Conservation (phyloP, 1,284 basidiomycete species). For the Pyrrhoderma lamaoense region DNA sequence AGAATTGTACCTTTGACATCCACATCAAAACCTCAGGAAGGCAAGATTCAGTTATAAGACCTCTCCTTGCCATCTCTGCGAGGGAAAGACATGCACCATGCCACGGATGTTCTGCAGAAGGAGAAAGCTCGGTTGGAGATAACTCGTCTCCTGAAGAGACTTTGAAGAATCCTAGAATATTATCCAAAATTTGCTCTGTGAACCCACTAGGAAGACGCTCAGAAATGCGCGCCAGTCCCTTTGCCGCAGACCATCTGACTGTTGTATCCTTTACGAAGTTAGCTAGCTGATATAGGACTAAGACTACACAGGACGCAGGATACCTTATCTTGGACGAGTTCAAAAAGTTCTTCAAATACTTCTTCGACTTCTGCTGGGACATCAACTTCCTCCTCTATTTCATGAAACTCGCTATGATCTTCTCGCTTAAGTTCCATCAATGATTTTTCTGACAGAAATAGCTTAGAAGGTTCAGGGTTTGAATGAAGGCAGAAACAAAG, state of each 20-base stretch:
- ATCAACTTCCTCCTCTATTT: conserved; percentile 40
- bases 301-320: conserved; percentile 4
- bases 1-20: conserved; percentile 60
- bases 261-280: conserved; percentile 69
- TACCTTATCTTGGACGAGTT: conserved; percentile 78
- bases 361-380: conserved; percentile 77
- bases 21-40: conserved; percentile 65
- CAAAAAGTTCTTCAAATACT: conserved; percentile 70
- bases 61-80: conserved; percentile 86
- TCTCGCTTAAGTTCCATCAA: conserved; percentile 16
- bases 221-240: conserved; percentile 84
- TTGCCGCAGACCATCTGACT: conserved; percentile 93
- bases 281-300: neutral
- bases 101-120: conserved; percentile 82
- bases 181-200: conserved; percentile 74
- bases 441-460: conserved; percentile 29
- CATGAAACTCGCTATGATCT: neutral
- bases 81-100: conserved; percentile 92
- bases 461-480: conserved; percentile 29
- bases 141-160: conserved; percentile 48
- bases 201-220: conserved; percentile 74
- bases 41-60: conserved; percentile 53
- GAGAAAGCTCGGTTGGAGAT: conserved; percentile 60
- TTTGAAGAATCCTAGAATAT: conserved; percentile 62
- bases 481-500: conserved; percentile 1